These are phyloP conservation scores for Penicillium nucicola DNA, from an alignment of 495 filamentous ascomycete species.

Conservation along the genomic window DNA sequence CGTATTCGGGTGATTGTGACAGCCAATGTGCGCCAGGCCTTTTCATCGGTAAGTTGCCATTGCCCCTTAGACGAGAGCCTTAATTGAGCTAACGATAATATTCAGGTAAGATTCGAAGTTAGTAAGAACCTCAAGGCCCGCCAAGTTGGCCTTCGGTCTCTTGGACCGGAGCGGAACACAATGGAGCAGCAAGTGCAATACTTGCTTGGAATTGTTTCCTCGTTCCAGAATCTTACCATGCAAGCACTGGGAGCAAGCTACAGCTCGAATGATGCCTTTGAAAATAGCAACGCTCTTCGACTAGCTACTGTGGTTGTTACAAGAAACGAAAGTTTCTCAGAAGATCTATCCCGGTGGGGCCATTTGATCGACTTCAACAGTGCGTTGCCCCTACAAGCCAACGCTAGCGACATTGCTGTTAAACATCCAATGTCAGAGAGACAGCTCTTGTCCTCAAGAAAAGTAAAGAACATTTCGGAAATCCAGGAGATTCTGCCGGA, in stretches of 20 bases:
- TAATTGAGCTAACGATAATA: not conserved
- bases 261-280: slow-evolving; percentile 35
- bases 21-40: slow-evolving; percentile 47
- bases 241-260: slow-evolving; percentile 45
- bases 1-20: slow-evolving; percentile 29
- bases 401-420: slow-evolving; percentile 2
- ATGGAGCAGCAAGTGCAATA: slow-evolving; percentile 40
- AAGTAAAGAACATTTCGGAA: too few relatives aligned
- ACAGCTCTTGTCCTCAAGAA: too few relatives aligned
- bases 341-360: slow-evolving; percentile 34
- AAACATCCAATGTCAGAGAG: not conserved
- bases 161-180: slow-evolving; percentile 46
- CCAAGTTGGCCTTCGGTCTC: slow-evolving; percentile 26
- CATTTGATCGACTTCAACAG: slow-evolving; percentile 35
- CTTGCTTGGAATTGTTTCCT: slow-evolving; percentile 38
- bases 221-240: slow-evolving; percentile 40
- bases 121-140: slow-evolving; percentile 30
- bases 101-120: slow-evolving; percentile 44
- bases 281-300: slow-evolving; percentile 23
- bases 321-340: slow-evolving; percentile 38
- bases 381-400: not conserved
- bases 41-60: slow-evolving; percentile 37
- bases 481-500: slow-evolving; percentile 24
- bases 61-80: not conserved
- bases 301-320: slow-evolving; percentile 46